These are phyloP conservation scores for Beauveria asiatica DNA, from an alignment of 2,329 filamentous ascomycete species.

Conservation along the genomic window DNA sequence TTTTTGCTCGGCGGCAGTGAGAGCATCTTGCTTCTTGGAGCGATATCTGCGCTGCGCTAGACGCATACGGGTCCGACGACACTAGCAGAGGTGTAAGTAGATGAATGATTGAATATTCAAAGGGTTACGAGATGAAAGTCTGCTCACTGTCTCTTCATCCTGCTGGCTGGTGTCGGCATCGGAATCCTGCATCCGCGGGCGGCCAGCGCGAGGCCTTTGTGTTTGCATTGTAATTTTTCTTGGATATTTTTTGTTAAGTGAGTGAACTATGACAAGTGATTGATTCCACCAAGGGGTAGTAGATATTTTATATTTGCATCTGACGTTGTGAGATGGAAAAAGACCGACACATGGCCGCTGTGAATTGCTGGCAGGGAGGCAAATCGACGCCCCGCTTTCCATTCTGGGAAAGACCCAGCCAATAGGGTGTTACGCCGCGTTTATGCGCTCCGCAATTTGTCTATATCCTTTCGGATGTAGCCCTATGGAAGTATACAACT, in stretches of 20 bases:
- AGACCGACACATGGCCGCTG: neutral
- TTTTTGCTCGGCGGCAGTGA: constrained; percentile 10
- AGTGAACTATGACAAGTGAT: too few relatives aligned
- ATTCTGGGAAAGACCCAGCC: neutral
- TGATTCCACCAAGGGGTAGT: neutral
- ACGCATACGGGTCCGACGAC: constrained; percentile 3
- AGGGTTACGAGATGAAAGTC: neutral
- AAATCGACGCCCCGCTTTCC: constrained; percentile 5
- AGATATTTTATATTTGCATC: neutral
- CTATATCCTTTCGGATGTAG: neutral
- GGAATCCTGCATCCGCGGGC: constrained; percentile 3
- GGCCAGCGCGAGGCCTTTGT: constrained; percentile 5
- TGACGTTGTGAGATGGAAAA: neutral
- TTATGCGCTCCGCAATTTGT: constrained; percentile 7
- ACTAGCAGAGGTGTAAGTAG: neutral
- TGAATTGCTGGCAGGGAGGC: neutral
- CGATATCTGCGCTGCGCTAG: constrained; percentile 9
- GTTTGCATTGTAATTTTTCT: neutral
- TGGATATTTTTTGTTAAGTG: too few relatives aligned
- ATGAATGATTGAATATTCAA: neutral
- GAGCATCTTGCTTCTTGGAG: constrained; percentile 9
- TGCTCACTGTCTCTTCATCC: constrained; percentile 8
- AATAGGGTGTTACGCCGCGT: constrained; percentile 8
- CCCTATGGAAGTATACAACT: neutral
- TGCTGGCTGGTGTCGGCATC: neutral